These are phyloP conservation scores for Ilyonectria robusta DNA, from an alignment of 2,329 filamentous ascomycete species.

Conservation along the genomic window DNA sequence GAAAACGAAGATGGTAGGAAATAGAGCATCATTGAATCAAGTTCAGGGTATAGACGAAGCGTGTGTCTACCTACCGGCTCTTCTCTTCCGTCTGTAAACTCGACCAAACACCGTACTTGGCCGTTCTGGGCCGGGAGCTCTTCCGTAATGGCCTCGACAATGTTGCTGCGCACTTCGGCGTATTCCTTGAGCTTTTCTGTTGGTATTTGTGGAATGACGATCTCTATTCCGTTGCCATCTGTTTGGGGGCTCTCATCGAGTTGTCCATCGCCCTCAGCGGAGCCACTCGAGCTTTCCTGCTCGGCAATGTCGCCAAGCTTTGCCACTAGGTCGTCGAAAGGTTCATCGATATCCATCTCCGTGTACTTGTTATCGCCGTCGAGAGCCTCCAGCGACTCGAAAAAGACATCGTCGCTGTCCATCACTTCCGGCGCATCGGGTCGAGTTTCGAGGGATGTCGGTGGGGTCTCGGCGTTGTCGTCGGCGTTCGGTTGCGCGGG, in stretches of 20 bases:
- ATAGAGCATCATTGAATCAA: constrained; percentile 10
- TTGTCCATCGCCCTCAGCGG: not conserved
- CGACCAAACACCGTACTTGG: constrained; percentile 53
- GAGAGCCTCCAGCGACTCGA: constrained; percentile 24
- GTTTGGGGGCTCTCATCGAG: not conserved
- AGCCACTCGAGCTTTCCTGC: not conserved
- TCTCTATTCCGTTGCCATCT: constrained; percentile 43
- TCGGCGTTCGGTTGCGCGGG: constrained; percentile 9
- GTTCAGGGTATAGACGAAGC: too few species aligned
- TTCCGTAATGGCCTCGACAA: constrained; percentile 55
- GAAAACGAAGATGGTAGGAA: not conserved
- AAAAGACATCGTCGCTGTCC: constrained; percentile 30
- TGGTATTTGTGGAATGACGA: constrained; percentile 50
- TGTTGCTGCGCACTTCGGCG: constrained; percentile 51
- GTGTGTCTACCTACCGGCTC: constrained; percentile 58
- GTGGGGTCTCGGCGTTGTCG: constrained; percentile 18
- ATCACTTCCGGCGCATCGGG: constrained; percentile 29
- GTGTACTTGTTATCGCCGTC: not conserved
- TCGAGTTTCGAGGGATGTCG: constrained; percentile 9
- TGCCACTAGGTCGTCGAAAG: constrained; percentile 25
- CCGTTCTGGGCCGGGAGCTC: constrained; percentile 45
- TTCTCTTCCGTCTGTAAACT: constrained; percentile 63
- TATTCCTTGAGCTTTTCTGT: constrained; percentile 50
- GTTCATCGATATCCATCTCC: constrained; percentile 26
- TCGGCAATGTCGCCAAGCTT: constrained; percentile 7